Conservation (phyloP, 352 stramenopile species). For the Globisporangium parvum region DNA sequence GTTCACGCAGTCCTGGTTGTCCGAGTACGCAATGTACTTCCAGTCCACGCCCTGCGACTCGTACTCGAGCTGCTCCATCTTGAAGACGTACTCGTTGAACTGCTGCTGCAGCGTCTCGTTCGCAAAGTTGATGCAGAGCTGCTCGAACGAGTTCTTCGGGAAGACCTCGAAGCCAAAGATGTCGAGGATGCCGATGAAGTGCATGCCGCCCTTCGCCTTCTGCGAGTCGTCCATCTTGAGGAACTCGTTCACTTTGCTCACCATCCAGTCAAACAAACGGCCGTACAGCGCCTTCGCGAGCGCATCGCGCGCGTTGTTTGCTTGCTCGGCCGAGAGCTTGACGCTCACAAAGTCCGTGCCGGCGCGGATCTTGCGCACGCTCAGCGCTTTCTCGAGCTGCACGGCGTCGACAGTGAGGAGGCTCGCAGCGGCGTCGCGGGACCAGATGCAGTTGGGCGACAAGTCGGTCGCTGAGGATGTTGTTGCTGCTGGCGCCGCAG, state of each 20-base stretch:
- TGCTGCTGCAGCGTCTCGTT: slow-evolving; percentile 88
- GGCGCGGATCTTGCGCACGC: slow-evolving; percentile 73
- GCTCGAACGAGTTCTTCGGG: slow-evolving; percentile 86
- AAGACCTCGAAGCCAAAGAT: slow-evolving; percentile 94
- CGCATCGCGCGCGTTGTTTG: slow-evolving; percentile 77
- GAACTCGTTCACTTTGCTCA: slow-evolving; percentile 82
- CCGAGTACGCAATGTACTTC: slow-evolving; percentile 79
- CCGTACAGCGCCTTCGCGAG: slow-evolving; percentile 85
- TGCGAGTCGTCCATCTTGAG: slow-evolving; percentile 75
- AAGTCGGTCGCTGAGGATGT: slow-evolving; percentile 36
- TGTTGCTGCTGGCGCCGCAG: slow-evolving; percentile 16
- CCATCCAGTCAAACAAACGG: slow-evolving; percentile 89
- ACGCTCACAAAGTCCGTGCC: slow-evolving; percentile 83
- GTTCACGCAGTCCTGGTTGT: slow-evolving; percentile 88
- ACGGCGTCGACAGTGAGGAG: slow-evolving; percentile 68
- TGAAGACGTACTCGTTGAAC: slow-evolving; percentile 89
- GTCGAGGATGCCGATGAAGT: slow-evolving; percentile 89
- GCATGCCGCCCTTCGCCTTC: slow-evolving; percentile 42
- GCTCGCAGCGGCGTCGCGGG: slow-evolving; percentile 54
- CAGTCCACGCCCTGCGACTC: slow-evolving; percentile 76
- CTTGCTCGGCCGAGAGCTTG: slow-evolving; percentile 75
- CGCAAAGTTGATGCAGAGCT: slow-evolving; percentile 89
- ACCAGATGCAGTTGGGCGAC: slow-evolving; percentile 57
- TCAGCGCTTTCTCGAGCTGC: slow-evolving; percentile 69
- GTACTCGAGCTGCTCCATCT: slow-evolving; percentile 83